Evolutionary conservation across 768 basidiomycete genomes (phyloP), one percentile per base, ranked within the genome.

Genomic region (Lactifluus volemus): DNA sequence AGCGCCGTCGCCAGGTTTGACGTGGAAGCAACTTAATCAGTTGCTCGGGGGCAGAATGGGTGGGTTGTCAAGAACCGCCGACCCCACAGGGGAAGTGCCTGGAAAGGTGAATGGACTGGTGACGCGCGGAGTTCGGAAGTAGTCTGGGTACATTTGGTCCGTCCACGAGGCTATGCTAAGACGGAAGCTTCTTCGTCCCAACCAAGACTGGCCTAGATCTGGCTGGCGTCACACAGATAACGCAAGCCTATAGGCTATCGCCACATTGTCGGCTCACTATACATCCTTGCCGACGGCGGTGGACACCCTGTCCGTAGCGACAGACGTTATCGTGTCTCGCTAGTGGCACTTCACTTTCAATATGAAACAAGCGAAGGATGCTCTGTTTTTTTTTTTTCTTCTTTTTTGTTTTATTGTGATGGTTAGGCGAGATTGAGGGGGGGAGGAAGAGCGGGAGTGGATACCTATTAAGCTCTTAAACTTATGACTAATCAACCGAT

Each of bases 381-480:
- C 15, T 5, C n/a, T 30, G 19, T 21, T 15, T 25, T n/a, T 17
- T n/a, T 48, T 32, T 21, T 39, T 48, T 39, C 12, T 30, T 1
- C 21, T 39, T 5, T 51, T 10, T 10, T 21, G 41, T 36, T 6
- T 19, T 30, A 36, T 19, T 19, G 39, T 29, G 19, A 36, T 25
- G 25, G 21, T 21, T 53, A 64, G 60, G 67, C 48, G 57, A 57
- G 60, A 47, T n/a, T 32, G 32, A 32, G 32, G 32, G 32, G 39
- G 61, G 66, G 64, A 62, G 66, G 62, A 70, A 67, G 70, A 55
- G 55, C 61, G 63, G 50, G 45, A 63, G 63, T 66, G 65, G 65
- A 68, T 69, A 69, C 63, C 72, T 73, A 74, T 75, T 76, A 77
- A 70, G 70, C 76, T 76, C 73, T 73, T 76, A 70, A 71, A 71